phyloP scores from a whole-genome alignment of 495 filamentous ascomycete genomes.

The Penicillium canescens region DNA sequence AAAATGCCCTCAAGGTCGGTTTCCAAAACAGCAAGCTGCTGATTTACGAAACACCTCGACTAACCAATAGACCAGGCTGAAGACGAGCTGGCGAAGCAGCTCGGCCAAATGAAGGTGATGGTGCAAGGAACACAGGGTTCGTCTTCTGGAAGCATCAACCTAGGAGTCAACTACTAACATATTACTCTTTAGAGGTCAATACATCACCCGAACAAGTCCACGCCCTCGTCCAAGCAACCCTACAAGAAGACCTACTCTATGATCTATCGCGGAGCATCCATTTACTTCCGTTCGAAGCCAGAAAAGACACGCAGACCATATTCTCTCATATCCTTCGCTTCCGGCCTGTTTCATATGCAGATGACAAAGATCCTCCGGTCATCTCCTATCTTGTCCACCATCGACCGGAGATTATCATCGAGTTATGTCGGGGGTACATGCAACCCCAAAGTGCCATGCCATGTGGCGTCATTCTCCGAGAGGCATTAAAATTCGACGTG shows the following conservation, averaged over 20 bases:
- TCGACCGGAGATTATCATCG: slow-evolving; percentile 82
- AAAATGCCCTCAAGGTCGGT: slow-evolving; percentile 47
- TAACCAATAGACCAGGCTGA: slow-evolving; percentile 51
- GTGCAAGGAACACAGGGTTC: slow-evolving; percentile 81
- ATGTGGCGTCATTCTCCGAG: slow-evolving; percentile 86
- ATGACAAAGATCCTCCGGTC: slow-evolving; percentile 68
- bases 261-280: slow-evolving; percentile 76
- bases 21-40: slow-evolving; percentile 40
- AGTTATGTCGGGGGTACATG: slow-evolving; percentile 86
- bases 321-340: slow-evolving; percentile 87
- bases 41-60: not conserved
- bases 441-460: slow-evolving; percentile 89
- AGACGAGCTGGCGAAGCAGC: slow-evolving; percentile 74
- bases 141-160: slow-evolving; percentile 13
- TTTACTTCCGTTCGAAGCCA: slow-evolving; percentile 87
- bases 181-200: slow-evolving; percentile 64
- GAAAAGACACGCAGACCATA: slow-evolving; percentile 87
- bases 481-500: slow-evolving; percentile 88
- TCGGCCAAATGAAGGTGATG: slow-evolving; percentile 79
- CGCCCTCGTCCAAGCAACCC: slow-evolving; percentile 73
- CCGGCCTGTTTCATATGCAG: slow-evolving; percentile 54
- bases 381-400: slow-evolving; percentile 82
- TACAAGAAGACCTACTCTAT: slow-evolving; percentile 86
- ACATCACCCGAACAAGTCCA: slow-evolving; percentile 83
- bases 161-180: not conserved